These are phyloP conservation scores for Claviceps africana DNA, from an alignment of 2,329 filamentous ascomycete genomes.

Conservation along the genomic window DNA sequence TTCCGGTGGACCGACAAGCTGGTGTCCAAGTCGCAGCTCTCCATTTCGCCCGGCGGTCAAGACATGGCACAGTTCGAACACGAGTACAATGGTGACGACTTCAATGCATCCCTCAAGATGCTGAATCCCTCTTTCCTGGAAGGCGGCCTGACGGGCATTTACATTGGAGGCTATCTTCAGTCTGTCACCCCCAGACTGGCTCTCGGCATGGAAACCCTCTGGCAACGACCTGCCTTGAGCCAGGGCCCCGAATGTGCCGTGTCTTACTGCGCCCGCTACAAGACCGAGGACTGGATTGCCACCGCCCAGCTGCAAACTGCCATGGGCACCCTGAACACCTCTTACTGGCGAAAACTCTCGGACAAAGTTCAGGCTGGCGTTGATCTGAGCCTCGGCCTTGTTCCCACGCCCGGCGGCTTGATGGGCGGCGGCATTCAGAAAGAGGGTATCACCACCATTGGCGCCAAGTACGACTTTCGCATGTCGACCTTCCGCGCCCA, in stretches of 20 bases:
- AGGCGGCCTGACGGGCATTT: conserved; percentile 85
- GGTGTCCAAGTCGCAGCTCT: conserved; percentile 76
- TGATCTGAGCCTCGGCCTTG: conserved; percentile 80
- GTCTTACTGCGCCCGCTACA: conserved; percentile 87
- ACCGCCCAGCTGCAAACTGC: conserved; percentile 72
- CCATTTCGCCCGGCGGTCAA: conserved; percentile 67
- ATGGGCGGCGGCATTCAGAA: conserved; percentile 67
- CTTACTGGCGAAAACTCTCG: conserved; percentile 85
- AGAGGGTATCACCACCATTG: conserved; percentile 81
- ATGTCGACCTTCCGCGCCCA: conserved; percentile 92
- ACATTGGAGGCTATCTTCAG: conserved; percentile 91
- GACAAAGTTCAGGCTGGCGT: conserved; percentile 95
- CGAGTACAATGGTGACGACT: conserved; percentile 87
- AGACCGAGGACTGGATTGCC: conserved; percentile 81
- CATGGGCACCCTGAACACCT: conserved; percentile 75
- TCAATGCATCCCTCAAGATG: conserved; percentile 83
- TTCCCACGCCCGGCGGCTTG: conserved; percentile 47
- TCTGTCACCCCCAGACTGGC: conserved; percentile 76
- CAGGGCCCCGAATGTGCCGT: conserved; percentile 82
- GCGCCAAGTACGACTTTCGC: conserved; percentile 96
- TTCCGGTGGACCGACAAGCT: conserved; percentile 72
- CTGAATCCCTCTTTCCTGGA: conserved; percentile 92
- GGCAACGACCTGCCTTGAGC: conserved; percentile 74
- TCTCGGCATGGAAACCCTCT: conserved; percentile 82
- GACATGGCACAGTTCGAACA: conserved; percentile 90